Conservation (phyloP, 495 filamentous ascomycete species). For the Podospora comata region DNA sequence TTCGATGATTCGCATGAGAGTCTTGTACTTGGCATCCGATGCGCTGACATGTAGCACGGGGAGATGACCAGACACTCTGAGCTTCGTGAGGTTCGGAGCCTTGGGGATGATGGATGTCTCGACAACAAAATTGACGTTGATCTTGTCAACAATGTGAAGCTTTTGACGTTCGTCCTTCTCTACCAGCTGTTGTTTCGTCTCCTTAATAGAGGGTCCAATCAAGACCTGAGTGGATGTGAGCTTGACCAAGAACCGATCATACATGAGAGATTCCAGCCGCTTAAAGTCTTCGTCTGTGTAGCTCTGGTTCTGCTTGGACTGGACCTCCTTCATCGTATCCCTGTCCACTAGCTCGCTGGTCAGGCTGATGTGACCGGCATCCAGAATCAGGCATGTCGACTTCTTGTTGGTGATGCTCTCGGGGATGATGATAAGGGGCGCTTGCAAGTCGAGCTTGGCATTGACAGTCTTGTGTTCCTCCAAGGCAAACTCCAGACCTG, state of each 20-base stretch:
- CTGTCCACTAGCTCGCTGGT: slow-evolving; percentile 91
- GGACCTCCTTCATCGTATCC: slow-evolving; percentile 79
- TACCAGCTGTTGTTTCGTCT: slow-evolving; percentile 79
- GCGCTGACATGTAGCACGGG: slow-evolving; percentile 88
- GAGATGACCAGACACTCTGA: slow-evolving; percentile 84
- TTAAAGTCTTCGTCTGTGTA: slow-evolving; percentile 88
- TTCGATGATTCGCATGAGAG: slow-evolving; percentile 91
- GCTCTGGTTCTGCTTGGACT: slow-evolving; percentile 82
- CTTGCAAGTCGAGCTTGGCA: slow-evolving; percentile 90
- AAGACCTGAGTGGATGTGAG: slow-evolving; percentile 90
- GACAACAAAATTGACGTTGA: slow-evolving; percentile 92
- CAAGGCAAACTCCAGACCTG: slow-evolving; percentile 91
- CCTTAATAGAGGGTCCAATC: slow-evolving; percentile 90
- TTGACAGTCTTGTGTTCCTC: slow-evolving; percentile 98
- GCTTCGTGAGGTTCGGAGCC: slow-evolving; percentile 86
- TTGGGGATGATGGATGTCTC: slow-evolving; percentile 93
- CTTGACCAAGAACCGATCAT: slow-evolving; percentile 91
- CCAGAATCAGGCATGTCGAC: slow-evolving; percentile 84
- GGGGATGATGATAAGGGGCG: slow-evolving; percentile 91
- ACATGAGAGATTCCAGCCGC: slow-evolving; percentile 84
- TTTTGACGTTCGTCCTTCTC: slow-evolving; percentile 64
- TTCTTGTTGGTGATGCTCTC: slow-evolving; percentile 79
- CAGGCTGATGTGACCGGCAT: slow-evolving; percentile 92
- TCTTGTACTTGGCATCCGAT: slow-evolving; percentile 94
- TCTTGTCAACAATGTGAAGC: slow-evolving; percentile 89